Evolutionary conservation across 345 rosid genomes (phyloP).

Genomic region (Rhodamnia argentea): DNA sequence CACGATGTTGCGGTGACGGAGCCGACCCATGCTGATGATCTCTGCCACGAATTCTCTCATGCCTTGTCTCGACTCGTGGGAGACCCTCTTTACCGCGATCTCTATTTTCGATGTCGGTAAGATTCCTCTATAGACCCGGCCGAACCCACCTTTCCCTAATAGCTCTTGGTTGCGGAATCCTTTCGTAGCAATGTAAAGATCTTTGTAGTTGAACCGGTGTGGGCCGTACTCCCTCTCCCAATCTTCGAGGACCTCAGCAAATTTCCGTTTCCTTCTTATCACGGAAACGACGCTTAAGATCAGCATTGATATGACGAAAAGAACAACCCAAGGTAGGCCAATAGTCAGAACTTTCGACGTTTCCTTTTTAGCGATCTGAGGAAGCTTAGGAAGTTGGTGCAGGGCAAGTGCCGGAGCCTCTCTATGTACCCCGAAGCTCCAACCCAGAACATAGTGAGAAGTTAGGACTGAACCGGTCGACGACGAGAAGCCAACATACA

Average conservation of each 20-base stretch:
- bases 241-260: conserved; percentile 56
- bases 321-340: conserved; percentile 33
- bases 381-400: conserved; percentile 54
- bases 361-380: conserved; percentile 20
- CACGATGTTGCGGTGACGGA: conserved; percentile 43
- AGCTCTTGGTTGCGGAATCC: conserved; percentile 51
- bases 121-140: conserved; percentile 51
- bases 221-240: conserved; percentile 61
- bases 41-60: conserved; percentile 45
- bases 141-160: conserved; percentile 65
- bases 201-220: conserved; percentile 51
- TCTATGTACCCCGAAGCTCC: conserved; percentile 52
- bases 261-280: conserved; percentile 37
- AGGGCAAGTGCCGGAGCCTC: conserved; percentile 21
- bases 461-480: conserved; percentile 33
- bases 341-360: conserved; percentile 20
- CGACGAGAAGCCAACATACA: conserved; percentile 75
- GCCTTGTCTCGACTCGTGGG: conserved; percentile 59
- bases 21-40: conserved; percentile 31
- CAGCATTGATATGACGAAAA: conserved; percentile 5
- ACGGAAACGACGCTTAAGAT: conserved; percentile 8
- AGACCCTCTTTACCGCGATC: conserved; percentile 63
- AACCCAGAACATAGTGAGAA: conserved; percentile 39
- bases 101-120: conserved; percentile 29
- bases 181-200: conserved; percentile 52